Conservation (phyloP, 768 basidiomycete genomes). For the Gloeopeniophorella convolvens region DNA sequence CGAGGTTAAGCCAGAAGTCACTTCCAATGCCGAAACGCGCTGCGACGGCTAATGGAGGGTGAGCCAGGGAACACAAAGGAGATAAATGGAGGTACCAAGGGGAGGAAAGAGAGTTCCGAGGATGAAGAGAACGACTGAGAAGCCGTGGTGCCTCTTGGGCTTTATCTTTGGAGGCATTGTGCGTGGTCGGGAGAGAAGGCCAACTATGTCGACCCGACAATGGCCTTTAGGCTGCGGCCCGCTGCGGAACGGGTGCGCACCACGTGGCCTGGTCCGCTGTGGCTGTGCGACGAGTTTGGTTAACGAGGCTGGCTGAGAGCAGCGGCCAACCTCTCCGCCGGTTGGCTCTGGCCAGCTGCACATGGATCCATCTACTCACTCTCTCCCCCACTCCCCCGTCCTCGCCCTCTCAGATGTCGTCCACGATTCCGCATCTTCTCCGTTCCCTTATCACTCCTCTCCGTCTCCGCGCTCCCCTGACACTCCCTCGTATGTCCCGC, state of each 20-base stretch:
- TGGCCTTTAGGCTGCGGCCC: too few relatives aligned
- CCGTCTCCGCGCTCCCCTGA: slow-evolving; percentile 19
- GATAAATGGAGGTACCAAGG: slow-evolving; percentile 50
- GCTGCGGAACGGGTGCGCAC: too few relatives aligned
- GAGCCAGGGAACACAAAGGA: slow-evolving; percentile 6
- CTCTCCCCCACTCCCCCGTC: slow-evolving; percentile 41
- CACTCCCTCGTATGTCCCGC: slow-evolving; percentile 9
- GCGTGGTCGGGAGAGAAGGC: neutral
- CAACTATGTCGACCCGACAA: neutral
- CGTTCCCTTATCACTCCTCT: slow-evolving; percentile 31
- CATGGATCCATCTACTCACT: neutral
- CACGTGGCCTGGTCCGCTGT: too few relatives aligned
- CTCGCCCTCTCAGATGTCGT: slow-evolving; percentile 81
- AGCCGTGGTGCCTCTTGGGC: slow-evolving; percentile 76
- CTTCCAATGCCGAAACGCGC: slow-evolving; percentile 86
- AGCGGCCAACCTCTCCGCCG: too few relatives aligned
- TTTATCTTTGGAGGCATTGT: slow-evolving; percentile 30
- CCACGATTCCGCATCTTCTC: slow-evolving; percentile 67
- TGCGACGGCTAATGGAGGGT: slow-evolving; percentile 65
- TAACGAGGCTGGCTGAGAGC: too few relatives aligned
- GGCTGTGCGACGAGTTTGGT: too few relatives aligned
- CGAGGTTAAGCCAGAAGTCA: slow-evolving; percentile 87
- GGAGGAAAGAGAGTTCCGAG: slow-evolving; percentile 89
- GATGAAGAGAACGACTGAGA: slow-evolving; percentile 73
- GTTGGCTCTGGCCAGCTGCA: neutral